A percentile compares a stretch with the other conserved stretches of the same genome.
Conservation (phyloP, 139 green algal species). For the Chlamydomonas incerta region DNA sequence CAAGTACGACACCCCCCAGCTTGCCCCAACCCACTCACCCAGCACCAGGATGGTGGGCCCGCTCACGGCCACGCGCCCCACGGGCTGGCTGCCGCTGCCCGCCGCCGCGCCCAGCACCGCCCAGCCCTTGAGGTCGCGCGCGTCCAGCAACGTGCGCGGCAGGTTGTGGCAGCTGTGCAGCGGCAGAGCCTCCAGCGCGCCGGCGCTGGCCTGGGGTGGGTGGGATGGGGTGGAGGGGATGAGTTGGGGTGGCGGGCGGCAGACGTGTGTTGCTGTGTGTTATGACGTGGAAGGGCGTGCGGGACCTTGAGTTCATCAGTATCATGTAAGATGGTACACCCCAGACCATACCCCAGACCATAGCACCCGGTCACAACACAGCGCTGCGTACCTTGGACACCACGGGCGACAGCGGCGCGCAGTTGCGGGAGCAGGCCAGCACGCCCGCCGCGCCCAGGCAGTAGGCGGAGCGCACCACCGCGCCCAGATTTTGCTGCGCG, state of each 20-base stretch:
- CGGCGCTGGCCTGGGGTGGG: constrained; percentile 71
- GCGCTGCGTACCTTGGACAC: constrained; percentile 85
- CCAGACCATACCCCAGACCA: too few relatives aligned
- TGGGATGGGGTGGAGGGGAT: not conserved
- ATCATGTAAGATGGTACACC: too few relatives aligned
- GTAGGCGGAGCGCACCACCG: constrained; percentile 84
- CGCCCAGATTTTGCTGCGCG: constrained; percentile 92
- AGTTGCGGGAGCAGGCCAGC: constrained; percentile 86
- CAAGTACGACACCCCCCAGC: not conserved
- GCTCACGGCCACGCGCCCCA: constrained; percentile 49
- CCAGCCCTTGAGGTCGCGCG: constrained; percentile 72
- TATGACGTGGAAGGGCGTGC: too few relatives aligned
- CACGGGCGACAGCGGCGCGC: constrained; percentile 79
- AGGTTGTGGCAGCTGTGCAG: constrained; percentile 82
- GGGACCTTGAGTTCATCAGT: too few relatives aligned
- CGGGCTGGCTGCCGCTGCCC: constrained; percentile 56
- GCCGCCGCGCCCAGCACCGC: constrained; percentile 80
- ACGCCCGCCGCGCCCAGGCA: constrained; percentile 90
- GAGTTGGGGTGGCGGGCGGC: not conserved
- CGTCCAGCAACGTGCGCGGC: constrained; percentile 77
- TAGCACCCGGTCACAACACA: too few relatives aligned
- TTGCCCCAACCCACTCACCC: constrained; percentile 54
- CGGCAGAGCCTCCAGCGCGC: constrained; percentile 80
- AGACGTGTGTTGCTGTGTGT: too few relatives aligned
- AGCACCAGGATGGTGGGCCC: constrained; percentile 90